Base-by-base conservation (phyloP, 306 rosid species). In the Rosa rugosa region DNA sequence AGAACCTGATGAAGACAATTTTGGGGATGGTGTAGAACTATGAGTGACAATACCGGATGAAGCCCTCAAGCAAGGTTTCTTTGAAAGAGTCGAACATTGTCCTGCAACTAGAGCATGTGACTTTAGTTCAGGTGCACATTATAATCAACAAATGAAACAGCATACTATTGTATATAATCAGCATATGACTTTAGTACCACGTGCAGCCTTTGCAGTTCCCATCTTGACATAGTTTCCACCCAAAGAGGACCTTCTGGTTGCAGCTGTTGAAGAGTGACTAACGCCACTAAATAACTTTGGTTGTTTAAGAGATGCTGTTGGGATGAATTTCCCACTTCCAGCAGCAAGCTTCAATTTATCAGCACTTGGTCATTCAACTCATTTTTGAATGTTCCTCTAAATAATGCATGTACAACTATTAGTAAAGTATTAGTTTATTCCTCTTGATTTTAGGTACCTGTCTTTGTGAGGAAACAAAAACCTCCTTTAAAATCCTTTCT, bases 301-400 rank as follows among this genome's bases (percentile, higher is more conserved):
- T 22, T 86, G 87, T 79, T 85, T 85, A 63, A 51, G 85, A 73
- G 76, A 79, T 25, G 84, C 75, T 36, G 87, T 41, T 46, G 82
- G n/a, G 57, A 71, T 75, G n/a, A 42, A 40, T 62, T 84, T 81
- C 71, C 68, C 83, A 71, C 69, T 74, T 82, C 66, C 84, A 60
- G 81, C 78, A 62, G 70, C 54, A 70, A 20, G 77, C 88, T 87
- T 79, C 78, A 71, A 72, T 71, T 62, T 64, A 31, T 36, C 64
- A 77, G 44, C 23, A 46, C 56, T 54, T 3, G 5, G 36, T 38
- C 49, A 54, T n/a, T 34, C 23, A 20, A 36, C 67, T 34, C 40
- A 62, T 9, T 59, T 67, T 62, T 18, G 12, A 60, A 13, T 36
- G 25, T 46, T 27, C 44, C 34, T 44, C 44, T 36, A 36, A 6